These are phyloP conservation scores for Diplodia mutila DNA, from an alignment of 2,329 filamentous ascomycete genomes.

Conservation along the genomic window DNA sequence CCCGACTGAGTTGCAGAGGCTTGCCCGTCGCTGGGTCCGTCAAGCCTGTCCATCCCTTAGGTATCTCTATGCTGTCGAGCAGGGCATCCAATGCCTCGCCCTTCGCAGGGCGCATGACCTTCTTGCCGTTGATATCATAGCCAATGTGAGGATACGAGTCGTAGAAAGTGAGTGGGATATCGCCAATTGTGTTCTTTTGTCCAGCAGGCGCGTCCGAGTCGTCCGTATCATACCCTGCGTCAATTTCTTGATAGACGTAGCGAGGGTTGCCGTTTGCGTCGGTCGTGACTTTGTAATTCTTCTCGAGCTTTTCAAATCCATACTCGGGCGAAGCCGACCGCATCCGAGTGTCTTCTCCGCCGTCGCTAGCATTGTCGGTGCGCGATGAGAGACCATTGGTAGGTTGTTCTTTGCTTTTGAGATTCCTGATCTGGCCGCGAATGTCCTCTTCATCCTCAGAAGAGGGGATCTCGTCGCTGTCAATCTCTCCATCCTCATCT, in stretches of 20 bases:
- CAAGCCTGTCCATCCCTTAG: constrained; percentile 95
- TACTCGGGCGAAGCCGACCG: constrained; percentile 27
- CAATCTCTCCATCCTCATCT: constrained; percentile 41
- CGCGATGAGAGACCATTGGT: constrained; percentile 16
- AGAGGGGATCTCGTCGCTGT: constrained; percentile 46
- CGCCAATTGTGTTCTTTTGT: constrained; percentile 86
- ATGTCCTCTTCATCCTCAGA: constrained; percentile 46
- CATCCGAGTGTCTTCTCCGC: constrained; percentile 25
- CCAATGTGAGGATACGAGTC: constrained; percentile 98
- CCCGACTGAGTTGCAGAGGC: constrained; percentile 80
- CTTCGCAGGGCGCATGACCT: constrained; percentile 92
- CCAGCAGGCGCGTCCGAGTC: constrained; percentile 77
- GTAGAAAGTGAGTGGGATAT: constrained; percentile 94
- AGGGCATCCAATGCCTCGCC: constrained; percentile 92
- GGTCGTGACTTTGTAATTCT: constrained; percentile 65
- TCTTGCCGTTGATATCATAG: constrained; percentile 98
- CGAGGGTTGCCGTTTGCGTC: constrained; percentile 90
- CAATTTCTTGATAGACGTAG: constrained; percentile 92
- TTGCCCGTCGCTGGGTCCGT: constrained; percentile 94
- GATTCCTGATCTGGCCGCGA: constrained; percentile 48
- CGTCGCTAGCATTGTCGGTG: constrained; percentile 31
- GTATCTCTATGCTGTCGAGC: constrained; percentile 93
- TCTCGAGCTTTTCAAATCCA: constrained; percentile 33
- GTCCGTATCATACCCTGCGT: constrained; percentile 94
- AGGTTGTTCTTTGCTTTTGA: constrained; percentile 42